Evolutionary conservation across 2,329 filamentous ascomycete species (phyloP).

Genomic region (Beauveria australis): DNA sequence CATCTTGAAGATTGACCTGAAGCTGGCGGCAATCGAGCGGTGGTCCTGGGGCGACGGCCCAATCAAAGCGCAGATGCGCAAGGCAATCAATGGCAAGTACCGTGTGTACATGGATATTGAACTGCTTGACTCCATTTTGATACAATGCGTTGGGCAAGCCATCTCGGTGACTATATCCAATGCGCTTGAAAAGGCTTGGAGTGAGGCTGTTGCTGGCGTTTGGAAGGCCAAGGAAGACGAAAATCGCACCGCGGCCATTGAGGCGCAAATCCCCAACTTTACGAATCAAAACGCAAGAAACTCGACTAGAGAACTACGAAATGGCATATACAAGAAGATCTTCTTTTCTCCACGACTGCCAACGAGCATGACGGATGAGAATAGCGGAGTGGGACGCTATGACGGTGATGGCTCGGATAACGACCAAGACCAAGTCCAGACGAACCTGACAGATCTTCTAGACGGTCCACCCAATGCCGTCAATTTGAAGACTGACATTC

Average conservation of each 20-base stretch:
- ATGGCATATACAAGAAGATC: background rate
- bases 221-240: conserved; percentile 3
- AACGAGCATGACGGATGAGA: conserved; percentile 25
- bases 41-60: conserved; percentile 32
- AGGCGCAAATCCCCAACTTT: background rate
- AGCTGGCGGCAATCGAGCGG: conserved; percentile 19
- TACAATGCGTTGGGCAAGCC: conserved; percentile 31
- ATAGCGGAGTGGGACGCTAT: conserved; percentile 17
- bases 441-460: conserved; percentile 11
- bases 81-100: conserved; percentile 38
- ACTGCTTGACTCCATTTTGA: conserved; percentile 32
- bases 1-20: conserved; percentile 36
- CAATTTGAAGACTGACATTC: conserved; percentile 5
- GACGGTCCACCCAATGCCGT: background rate
- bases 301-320: background rate
- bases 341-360: conserved; percentile 32
- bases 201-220: background rate
- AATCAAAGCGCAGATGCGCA: conserved; percentile 30
- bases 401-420: conserved; percentile 29
- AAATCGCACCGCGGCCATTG: background rate
- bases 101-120: conserved; percentile 49
- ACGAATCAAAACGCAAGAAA: background rate
- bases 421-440: conserved; percentile 21
- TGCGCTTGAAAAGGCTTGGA: background rate
- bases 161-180: background rate